A percentile compares a stretch with the other conserved stretches of the same genome.
Evolutionary conservation across 2,329 filamentous ascomycete species (phyloP).

Genomic region (Fusarium redolens): DNA sequence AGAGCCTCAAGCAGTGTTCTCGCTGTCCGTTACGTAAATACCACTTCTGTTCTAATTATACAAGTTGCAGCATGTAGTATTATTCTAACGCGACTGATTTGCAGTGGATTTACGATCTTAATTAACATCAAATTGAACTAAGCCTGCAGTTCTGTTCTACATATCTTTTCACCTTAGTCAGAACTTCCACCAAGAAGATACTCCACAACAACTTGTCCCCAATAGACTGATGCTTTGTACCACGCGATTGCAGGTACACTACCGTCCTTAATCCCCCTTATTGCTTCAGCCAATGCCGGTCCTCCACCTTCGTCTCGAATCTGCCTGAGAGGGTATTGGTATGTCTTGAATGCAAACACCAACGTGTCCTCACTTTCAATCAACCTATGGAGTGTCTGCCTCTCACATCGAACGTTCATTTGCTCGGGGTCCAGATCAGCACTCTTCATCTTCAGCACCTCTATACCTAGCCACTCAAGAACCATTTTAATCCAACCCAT

Average conservation of each 20-base stretch:
- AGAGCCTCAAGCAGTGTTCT: neutral
- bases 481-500: neutral
- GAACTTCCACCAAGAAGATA: neutral
- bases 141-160: no score
- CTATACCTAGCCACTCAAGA: neutral
- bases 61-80: no score
- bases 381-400: neutral
- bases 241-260: neutral
- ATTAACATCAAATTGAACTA: neutral
- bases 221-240: neutral
- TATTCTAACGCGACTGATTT: accelerated
- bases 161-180: accelerated
- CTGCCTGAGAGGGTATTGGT: neutral
- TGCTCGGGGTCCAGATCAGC: accelerated
- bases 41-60: no score
- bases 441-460: neutral
- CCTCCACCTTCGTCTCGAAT: neutral
- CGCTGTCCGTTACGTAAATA: accelerated
- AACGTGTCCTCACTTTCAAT: neutral
- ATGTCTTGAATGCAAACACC: neutral
- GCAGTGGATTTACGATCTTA: accelerated
- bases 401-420: neutral
- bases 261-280: neutral
- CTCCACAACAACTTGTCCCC: neutral
- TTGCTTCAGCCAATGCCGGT: neutral